Evolutionary conservation across 2,329 filamentous ascomycete genomes (phyloP).

Genomic region (Paramyrothecium sp.): DNA sequence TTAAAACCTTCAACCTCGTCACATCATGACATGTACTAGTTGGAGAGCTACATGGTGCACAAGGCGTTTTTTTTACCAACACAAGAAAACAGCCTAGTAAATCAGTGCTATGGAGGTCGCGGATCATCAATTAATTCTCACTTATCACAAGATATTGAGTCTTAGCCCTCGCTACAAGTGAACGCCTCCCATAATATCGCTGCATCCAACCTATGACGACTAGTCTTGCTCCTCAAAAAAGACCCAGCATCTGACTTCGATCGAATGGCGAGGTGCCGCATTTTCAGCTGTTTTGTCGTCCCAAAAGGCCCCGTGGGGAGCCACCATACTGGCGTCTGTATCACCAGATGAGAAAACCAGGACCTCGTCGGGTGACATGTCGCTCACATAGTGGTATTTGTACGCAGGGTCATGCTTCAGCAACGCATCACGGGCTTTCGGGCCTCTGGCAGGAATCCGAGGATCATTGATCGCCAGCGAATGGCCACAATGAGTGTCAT

Average conservation of each 20-base stretch:
- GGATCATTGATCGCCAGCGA: constrained; percentile 1
- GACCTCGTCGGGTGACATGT: not conserved
- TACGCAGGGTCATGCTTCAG: not conserved
- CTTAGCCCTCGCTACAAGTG: too few species aligned
- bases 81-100: too few species aligned
- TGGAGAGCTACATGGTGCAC: too few species aligned
- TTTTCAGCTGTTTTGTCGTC: not conserved
- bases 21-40: too few species aligned
- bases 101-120: too few species aligned
- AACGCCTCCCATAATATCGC: too few species aligned
- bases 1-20: too few species aligned
- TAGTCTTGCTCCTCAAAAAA: not conserved
- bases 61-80: too few species aligned
- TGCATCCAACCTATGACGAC: too few species aligned
- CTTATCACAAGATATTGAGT: too few species aligned
- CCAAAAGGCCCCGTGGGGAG: not conserved
- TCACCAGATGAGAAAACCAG: not conserved
- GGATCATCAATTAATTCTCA: too few species aligned
- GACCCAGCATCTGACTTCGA: not conserved
- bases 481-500: not conserved
- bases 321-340: not conserved
- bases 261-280: not conserved
- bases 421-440: not conserved
- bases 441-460: not conserved
- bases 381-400: not conserved